Evolutionary conservation across 768 basidiomycete genomes (phyloP).

Genomic region (Russula olivacea): DNA sequence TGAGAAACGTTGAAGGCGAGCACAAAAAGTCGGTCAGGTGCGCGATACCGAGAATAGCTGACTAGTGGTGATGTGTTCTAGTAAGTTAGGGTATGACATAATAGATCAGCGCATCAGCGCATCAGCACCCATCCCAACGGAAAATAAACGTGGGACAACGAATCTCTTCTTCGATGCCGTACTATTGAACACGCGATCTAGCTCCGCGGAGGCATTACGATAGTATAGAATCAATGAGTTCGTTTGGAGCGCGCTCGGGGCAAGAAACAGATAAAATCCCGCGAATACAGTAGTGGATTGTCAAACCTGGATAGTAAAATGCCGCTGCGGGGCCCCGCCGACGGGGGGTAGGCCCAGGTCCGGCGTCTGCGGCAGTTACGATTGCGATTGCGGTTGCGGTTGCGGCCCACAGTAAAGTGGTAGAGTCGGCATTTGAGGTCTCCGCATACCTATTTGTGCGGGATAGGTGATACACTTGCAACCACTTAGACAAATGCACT

Average conservation of each 20-base stretch:
- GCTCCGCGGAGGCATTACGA: conserved; percentile 66
- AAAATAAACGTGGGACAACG: conserved; percentile 21
- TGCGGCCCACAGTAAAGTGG: no score
- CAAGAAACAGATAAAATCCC: conserved; percentile 69
- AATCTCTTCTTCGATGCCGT: conserved; percentile 73
- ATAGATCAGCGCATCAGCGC: no score
- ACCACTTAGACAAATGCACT: no score
- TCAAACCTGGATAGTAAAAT: conserved; percentile 48
- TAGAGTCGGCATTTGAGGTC: no score
- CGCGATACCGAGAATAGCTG: conserved; percentile 47
- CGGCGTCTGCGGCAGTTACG: no score
- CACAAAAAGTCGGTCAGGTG: conserved; percentile 76
- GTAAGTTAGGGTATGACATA: no score
- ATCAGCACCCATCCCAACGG: not conserved
- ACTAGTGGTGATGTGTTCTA: no score
- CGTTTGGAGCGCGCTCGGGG: conserved; percentile 36
- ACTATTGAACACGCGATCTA: conserved; percentile 71
- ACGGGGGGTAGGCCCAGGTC: no score
- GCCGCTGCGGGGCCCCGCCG: conserved; percentile 3
- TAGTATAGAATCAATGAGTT: conserved; percentile 84
- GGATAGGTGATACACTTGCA: no score
- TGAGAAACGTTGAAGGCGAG: conserved; percentile 59
- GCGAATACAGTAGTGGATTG: conserved; percentile 54
- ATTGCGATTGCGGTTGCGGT: no score
- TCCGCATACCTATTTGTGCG: no score